Evolutionary conservation across 2,329 filamentous ascomycete genomes (phyloP).

Genomic region (Rutstroemia sp.): DNA sequence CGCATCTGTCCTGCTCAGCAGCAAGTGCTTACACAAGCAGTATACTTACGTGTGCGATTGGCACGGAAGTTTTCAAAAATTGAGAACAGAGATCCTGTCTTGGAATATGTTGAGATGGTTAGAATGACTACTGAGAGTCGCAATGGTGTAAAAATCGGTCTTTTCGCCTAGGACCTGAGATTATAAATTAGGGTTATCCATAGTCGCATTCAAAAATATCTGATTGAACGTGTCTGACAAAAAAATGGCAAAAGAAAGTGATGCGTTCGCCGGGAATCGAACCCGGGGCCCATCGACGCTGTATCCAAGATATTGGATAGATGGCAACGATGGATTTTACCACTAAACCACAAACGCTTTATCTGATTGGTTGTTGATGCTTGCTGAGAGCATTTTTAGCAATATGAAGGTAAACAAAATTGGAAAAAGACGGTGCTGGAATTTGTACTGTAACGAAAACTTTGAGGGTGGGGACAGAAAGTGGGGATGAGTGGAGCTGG

Average conservation of each 20-base stretch:
- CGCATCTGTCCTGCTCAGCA: constrained; percentile 29
- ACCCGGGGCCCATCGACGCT: neutral
- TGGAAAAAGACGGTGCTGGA: too few relatives aligned
- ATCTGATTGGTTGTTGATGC: neutral
- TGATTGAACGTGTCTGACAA: neutral
- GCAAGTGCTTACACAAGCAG: constrained; percentile 28
- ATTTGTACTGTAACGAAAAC: too few relatives aligned
- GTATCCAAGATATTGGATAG: neutral
- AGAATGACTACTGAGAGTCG: neutral
- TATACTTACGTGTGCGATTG: constrained; percentile 14
- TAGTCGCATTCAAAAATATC: too few relatives aligned
- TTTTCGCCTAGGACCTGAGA: neutral
- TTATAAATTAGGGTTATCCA: neutral
- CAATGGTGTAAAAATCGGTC: constrained; percentile 8
- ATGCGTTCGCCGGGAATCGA: constrained; percentile 2
- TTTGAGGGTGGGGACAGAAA: too few relatives aligned
- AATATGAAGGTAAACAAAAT: too few relatives aligned
- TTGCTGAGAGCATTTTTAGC: too few relatives aligned
- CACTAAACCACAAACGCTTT: constrained; percentile 15
- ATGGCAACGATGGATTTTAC: constrained; percentile 15
- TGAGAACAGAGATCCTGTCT: constrained; percentile 20
- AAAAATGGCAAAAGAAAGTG: neutral
- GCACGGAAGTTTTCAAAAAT: constrained; percentile 26
- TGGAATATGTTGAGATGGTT: constrained; percentile 2
- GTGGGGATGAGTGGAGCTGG: too few relatives aligned